A percentile compares a stretch with the other conserved stretches of the same genome.
phyloP scores from a whole-genome alignment of 768 basidiomycete species.

The Pholiota molesta region DNA sequence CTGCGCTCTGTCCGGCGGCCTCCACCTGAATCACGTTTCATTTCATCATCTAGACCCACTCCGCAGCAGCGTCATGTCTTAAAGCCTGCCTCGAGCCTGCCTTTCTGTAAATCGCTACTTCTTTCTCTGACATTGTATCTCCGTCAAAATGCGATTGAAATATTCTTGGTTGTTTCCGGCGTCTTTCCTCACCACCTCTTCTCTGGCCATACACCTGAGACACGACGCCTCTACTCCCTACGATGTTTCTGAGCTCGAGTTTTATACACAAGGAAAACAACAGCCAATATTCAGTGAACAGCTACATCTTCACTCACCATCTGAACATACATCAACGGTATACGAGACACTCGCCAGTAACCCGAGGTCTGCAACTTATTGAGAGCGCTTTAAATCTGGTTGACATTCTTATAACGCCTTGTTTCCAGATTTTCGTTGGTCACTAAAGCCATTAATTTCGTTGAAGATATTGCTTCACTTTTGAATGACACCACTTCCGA shows the following conservation, averaged over 20 bases:
- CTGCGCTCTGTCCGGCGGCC: neutral
- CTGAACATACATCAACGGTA: constrained; percentile 18
- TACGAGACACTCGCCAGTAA: constrained; percentile 24
- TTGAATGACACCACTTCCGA: constrained; percentile 41
- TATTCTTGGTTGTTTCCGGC: constrained; percentile 10
- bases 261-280: constrained; percentile 7
- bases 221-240: neutral
- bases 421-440: constrained; percentile 40
- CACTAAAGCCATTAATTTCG: constrained; percentile 42
- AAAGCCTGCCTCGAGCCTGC: neutral
- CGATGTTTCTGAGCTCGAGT: neutral
- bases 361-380: constrained; percentile 17
- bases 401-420: neutral
- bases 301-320: neutral
- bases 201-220: neutral
- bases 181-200: neutral
- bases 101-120: neutral
- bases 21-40: neutral
- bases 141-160: constrained; percentile 11
- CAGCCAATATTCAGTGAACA: constrained; percentile 12
- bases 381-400: neutral
- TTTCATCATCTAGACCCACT: constrained; percentile 1
- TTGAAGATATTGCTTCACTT: constrained; percentile 37
- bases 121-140: neutral
- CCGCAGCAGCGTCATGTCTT: constrained; percentile 2